Conservation (phyloP, 179 eudicot genomes). For the Silene noctiflora region DNA sequence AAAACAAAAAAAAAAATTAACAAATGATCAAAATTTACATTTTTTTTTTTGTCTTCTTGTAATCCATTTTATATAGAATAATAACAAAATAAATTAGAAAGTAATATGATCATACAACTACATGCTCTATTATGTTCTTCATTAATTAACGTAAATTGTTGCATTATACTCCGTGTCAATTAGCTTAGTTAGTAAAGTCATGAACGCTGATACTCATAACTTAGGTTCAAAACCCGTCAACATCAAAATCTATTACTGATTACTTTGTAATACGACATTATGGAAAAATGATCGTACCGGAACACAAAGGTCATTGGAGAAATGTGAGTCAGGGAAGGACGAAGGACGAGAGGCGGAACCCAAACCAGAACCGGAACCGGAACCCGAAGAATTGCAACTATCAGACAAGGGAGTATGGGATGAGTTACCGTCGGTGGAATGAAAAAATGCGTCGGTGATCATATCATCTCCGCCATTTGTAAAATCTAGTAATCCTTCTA, state of each 20-base stretch:
- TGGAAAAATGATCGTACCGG: conserved; percentile 49
- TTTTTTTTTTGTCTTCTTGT: not conserved
- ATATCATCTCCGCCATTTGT: conserved; percentile 62
- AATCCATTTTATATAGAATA: not conserved
- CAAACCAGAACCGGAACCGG: conserved; percentile 44
- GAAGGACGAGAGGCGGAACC: conserved; percentile 26
- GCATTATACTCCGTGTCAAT: no score
- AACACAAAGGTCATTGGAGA: conserved; percentile 78
- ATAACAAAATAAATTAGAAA: no score
- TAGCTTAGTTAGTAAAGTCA: no score
- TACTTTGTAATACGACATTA: not conserved
- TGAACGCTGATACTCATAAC: no score
- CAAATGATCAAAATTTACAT: conserved; percentile 1
- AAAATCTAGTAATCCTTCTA: conserved; percentile 77
- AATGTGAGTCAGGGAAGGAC: conserved; percentile 59
- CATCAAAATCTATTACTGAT: no score
- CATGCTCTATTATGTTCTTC: no score
- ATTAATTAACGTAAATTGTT: no score
- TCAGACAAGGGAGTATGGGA: conserved; percentile 58
- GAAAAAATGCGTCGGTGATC: conserved; percentile 58
- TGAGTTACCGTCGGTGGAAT: conserved; percentile 48
- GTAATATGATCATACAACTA: no score
- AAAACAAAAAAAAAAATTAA: not conserved
- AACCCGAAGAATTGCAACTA: conserved; percentile 76
- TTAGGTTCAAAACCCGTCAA: no score